Evolutionary conservation across 2,329 filamentous ascomycete species (phyloP), one percentile per base, ranked within the genome.

Genomic region (Alternaria atra): DNA sequence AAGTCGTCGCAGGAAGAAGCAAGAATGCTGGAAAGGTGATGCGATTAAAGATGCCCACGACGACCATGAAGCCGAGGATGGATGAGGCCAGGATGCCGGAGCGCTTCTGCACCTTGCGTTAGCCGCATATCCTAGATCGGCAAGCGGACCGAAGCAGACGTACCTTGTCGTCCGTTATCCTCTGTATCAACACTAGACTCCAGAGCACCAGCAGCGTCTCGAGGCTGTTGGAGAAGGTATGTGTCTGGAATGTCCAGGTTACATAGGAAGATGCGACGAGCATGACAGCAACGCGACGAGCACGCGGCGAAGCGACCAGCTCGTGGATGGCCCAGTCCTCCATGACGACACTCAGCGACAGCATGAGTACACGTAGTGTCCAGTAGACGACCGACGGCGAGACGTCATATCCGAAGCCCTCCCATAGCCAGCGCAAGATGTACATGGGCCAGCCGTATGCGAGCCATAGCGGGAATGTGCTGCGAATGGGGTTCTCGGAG

Each of bases 311-410:
- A 63, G 89, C 88, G 56, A 97, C 89, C 65, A 98, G 85, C 79
- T 99, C 95, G 82, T 97, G 89, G 60, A 99, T 87, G 10, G 95
- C 95, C 94, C 95, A 98, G 82, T 99, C 95, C 80, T 97, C 93
- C 64, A 99, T 86, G 55, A 99, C 93, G 79, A 99, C 97, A 83
- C 94, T 97, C 76, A 97, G 84, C 53, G 93, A 83, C 81, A 98
- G 97, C 94, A 99, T 98, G 76, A 96, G 85, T 51, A 92, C 85
- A 57, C 95, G 89, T 72, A 98, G 82, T 4, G 91, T 90, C 87
- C 94, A 97, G 83, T 97, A 99, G 51, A 97, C 91, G 47, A 90
- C 86, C 65, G 90, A 87, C n/a, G 95, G 93, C 25, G 93, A 89
- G 25, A 94, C 91, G 60, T 91, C 88, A 73, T 91, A 90, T 54